Evolutionary conservation across 2,329 filamentous ascomycete species (phyloP).

Genomic region (Colletotrichum higginsianum): DNA sequence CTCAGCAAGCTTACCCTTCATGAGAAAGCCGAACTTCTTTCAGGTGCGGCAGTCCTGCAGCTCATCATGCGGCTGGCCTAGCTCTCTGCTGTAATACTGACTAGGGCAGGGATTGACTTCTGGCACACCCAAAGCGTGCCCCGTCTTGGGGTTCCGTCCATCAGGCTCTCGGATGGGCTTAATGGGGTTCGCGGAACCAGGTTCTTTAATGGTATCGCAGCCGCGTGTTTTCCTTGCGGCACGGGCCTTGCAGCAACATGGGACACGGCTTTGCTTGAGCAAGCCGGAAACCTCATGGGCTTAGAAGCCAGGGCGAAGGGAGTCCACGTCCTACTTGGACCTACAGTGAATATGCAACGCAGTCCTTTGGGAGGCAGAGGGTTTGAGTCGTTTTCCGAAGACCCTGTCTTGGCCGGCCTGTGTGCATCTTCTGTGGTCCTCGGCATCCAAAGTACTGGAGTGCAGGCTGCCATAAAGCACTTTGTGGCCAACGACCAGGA

Average conservation of each 20-base stretch:
- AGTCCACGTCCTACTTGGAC: conserved; percentile 67
- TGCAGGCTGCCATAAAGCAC: conserved; percentile 42
- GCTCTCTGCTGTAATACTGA: conserved; percentile 13
- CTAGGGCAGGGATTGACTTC: conserved; percentile 18
- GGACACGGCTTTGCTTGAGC: conserved; percentile 30
- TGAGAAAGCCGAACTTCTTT: conserved; percentile 68
- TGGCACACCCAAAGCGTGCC: conserved; percentile 42
- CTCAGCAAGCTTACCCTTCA: conserved; percentile 66
- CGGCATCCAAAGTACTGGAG: conserved; percentile 53
- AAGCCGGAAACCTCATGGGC: conserved; percentile 30
- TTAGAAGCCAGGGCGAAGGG: conserved; percentile 16
- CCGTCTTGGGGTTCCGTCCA: conserved; percentile 33
- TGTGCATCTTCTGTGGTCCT: conserved; percentile 56
- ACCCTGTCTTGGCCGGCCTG: conserved; percentile 79
- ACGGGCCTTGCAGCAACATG: conserved; percentile 42
- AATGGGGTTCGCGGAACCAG: conserved; percentile 55
- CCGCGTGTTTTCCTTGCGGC: conserved; percentile 70
- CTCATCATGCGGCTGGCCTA: too few relatives aligned
- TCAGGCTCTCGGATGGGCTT: conserved; percentile 41
- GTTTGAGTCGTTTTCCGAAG: conserved; percentile 89
- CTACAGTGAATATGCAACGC: conserved; percentile 67
- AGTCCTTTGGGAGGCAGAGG: conserved; percentile 87
- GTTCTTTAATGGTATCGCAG: conserved; percentile 46
- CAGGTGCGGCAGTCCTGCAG: conserved; percentile 52
- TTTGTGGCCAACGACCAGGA: conserved; percentile 48